Percentiles rank a stretch among this genome's conserved stretches.
Conservation (phyloP, 768 basidiomycete genomes). For the Strobilomyces dryophilus region DNA sequence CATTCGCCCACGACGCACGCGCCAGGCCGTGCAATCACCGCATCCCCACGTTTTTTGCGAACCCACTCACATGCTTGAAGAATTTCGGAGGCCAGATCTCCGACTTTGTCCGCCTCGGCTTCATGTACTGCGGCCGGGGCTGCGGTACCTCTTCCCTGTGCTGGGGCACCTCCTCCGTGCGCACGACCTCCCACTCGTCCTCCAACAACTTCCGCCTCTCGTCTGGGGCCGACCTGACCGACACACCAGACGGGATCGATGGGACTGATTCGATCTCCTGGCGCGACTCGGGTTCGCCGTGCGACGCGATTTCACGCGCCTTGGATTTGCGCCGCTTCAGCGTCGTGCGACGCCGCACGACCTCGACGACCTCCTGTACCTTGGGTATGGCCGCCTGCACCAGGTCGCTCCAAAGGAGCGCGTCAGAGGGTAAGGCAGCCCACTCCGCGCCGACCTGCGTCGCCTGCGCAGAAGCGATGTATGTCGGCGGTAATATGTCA, state of each 20-base stretch:
- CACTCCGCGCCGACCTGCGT: slow-evolving; percentile 1
- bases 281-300: too few relatives aligned
- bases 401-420: slow-evolving; percentile 25
- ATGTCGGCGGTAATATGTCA: slow-evolving; percentile 43
- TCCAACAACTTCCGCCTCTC: slow-evolving; percentile 22
- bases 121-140: neutral
- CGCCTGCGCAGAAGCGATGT: slow-evolving; percentile 38
- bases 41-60: neutral
- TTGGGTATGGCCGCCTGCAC: slow-evolving; percentile 35
- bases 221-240: slow-evolving; percentile 5
- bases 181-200: slow-evolving; percentile 18
- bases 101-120: slow-evolving; percentile 21
- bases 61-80: slow-evolving; percentile 11
- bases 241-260: too few relatives aligned
- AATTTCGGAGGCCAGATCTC: slow-evolving; percentile 22
- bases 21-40: neutral
- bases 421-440: neutral
- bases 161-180: slow-evolving; percentile 4
- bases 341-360: slow-evolving; percentile 21
- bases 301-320: too few relatives aligned
- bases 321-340: neutral
- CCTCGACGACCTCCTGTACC: slow-evolving; percentile 37
- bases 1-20: neutral
- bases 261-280: too few relatives aligned
- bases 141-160: neutral